Percentiles rank a stretch among this genome's conserved stretches.
Conservation (phyloP, 331 rosid species). For the Arachis monticola region DNA sequence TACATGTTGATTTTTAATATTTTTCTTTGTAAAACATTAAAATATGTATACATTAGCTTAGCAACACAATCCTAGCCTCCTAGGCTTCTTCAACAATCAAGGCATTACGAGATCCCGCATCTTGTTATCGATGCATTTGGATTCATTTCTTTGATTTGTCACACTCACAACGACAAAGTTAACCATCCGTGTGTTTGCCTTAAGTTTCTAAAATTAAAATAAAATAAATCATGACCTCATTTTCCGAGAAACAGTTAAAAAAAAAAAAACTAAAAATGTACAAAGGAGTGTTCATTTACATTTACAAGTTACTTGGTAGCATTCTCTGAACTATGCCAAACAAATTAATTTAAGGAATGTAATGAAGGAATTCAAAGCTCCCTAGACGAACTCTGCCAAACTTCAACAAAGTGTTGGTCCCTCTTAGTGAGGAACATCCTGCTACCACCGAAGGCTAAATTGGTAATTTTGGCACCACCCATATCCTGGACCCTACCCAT, state of each 20-base stretch:
- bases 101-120: background rate
- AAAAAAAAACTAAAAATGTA: background rate
- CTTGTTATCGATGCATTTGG: background rate
- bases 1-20: no score
- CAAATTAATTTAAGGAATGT: background rate
- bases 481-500: slow-evolving; percentile 81
- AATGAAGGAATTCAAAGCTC: slow-evolving; percentile 47
- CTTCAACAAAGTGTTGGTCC: slow-evolving; percentile 85
- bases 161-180: background rate
- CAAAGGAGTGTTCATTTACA: background rate
- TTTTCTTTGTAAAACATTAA: no score
- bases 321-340: background rate
- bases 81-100: no score
- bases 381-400: slow-evolving; percentile 80
- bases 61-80: no score
- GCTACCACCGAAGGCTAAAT: slow-evolving; percentile 80
- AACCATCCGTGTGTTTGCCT: slow-evolving; percentile 7
- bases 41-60: no score
- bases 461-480: slow-evolving; percentile 71
- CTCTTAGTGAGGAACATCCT: slow-evolving; percentile 85
- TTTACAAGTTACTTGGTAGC: background rate
- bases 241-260: background rate
- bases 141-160: background rate
- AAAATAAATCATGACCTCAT: background rate
- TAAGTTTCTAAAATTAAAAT: background rate